Conservation (phyloP, 371 early-diverging fungal species). For the Mucor sp. region DNA sequence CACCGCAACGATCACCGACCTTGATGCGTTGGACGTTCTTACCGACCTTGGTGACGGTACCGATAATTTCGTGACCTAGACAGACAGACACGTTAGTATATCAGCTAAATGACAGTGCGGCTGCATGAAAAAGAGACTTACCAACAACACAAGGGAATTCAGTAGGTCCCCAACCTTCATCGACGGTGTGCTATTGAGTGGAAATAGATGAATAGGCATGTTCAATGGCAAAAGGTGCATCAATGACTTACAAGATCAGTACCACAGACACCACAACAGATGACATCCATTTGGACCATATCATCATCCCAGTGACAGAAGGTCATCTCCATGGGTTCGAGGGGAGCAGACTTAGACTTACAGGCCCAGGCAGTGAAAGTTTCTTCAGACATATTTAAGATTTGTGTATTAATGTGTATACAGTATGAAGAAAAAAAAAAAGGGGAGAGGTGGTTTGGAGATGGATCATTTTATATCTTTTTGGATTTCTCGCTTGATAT, state of each 20-base stretch:
- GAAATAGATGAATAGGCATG: constrained; percentile 14
- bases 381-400: constrained; percentile 29
- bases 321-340: constrained; percentile 25
- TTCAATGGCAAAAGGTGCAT: neutral
- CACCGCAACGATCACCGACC: constrained; percentile 74
- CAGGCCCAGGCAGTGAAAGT: constrained; percentile 34
- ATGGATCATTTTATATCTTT: constrained; percentile 9
- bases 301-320: constrained; percentile 50
- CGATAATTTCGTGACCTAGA: constrained; percentile 64
- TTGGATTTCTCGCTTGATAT: neutral
- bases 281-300: constrained; percentile 62
- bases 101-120: too few relatives aligned
- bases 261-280: constrained; percentile 65
- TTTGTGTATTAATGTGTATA: neutral
- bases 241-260: constrained; percentile 26
- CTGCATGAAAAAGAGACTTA: neutral
- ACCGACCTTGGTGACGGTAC: constrained; percentile 57
- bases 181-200: constrained; percentile 56
- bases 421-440: constrained; percentile 7
- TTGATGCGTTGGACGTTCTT: constrained; percentile 42
- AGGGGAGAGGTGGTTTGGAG: neutral
- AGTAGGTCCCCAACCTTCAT: constrained; percentile 68
- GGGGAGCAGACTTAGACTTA: constrained; percentile 25
- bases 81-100: neutral
- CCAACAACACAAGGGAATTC: constrained; percentile 61